Percentiles rank a stretch among this genome's conserved stretches.
These are phyloP conservation scores for Boletus hoseneyae DNA, from an alignment of 1,284 basidiomycete genomes.

Conservation along the genomic window DNA sequence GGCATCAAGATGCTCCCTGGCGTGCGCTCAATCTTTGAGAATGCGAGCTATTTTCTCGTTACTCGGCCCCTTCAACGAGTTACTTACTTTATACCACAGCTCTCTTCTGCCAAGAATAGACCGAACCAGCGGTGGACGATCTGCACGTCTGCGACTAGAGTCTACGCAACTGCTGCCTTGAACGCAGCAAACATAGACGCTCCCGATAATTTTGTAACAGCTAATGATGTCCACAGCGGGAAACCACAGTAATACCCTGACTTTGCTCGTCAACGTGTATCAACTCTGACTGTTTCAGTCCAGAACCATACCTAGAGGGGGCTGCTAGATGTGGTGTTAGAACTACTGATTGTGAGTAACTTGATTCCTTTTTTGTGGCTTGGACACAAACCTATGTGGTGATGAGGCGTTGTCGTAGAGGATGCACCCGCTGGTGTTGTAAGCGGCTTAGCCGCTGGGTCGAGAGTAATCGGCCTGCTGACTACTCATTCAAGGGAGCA, in stretches of 20 bases:
- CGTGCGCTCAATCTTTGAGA: conserved; percentile 48
- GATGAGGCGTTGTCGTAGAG: conserved; percentile 74
- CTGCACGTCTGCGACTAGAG: conserved; percentile 64
- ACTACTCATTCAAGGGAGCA: conserved; percentile 73
- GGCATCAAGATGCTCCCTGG: conserved; percentile 67
- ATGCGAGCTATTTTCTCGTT: conserved; percentile 35
- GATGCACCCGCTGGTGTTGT: conserved; percentile 81
- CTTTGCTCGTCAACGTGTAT: conserved; percentile 10
- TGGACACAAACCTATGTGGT: conserved; percentile 10
- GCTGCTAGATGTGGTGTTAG: conserved; percentile 60
- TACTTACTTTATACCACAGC: conserved; percentile 32
- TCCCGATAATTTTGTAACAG: conserved; percentile 69
- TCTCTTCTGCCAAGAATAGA: conserved; percentile 40
- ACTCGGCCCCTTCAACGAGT: background rate
- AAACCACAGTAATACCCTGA: conserved; percentile 65
- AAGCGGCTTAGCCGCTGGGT: conserved; percentile 75
- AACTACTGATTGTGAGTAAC: conserved; percentile 52
- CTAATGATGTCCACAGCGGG: conserved; percentile 75
- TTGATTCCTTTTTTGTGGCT: background rate
- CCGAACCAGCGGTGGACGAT: conserved; percentile 64
- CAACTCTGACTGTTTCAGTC: conserved; percentile 45
- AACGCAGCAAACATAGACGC: conserved; percentile 48
- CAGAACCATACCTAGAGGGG: conserved; percentile 82
- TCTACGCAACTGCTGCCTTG: conserved; percentile 56
- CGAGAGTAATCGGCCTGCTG: conserved; percentile 73